These are phyloP conservation scores for Avicennia marina DNA, from an alignment of 257 asterid genomes.

Conservation along the genomic window DNA sequence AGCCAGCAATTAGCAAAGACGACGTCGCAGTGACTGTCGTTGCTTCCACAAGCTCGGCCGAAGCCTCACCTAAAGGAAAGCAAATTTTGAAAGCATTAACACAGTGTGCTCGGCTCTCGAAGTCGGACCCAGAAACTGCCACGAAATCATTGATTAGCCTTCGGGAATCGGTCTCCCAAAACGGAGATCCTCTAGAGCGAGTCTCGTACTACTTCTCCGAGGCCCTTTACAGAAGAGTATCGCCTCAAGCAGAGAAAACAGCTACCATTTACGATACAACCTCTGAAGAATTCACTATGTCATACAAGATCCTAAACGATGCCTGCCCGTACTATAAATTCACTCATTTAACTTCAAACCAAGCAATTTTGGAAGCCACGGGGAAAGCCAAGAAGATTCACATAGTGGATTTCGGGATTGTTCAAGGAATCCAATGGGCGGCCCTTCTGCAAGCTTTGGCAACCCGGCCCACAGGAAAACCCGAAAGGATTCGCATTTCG, in stretches of 20 bases:
- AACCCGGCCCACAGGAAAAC: conserved; percentile 84
- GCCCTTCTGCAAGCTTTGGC: conserved; percentile 94
- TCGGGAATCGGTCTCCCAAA: conserved; percentile 48
- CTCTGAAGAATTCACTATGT: conserved; percentile 66
- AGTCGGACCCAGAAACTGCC: conserved; percentile 58
- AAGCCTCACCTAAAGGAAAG: conserved; percentile 27
- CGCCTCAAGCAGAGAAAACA: conserved; percentile 22
- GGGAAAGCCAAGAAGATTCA: conserved; percentile 59
- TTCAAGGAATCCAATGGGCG: conserved; percentile 97
- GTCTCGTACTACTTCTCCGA: conserved; percentile 73
- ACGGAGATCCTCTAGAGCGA: conserved; percentile 73
- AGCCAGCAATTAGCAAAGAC: conserved; percentile 18
- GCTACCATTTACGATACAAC: conserved; percentile 31
- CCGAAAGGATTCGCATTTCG: conserved; percentile 60
- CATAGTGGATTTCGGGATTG: conserved; percentile 89
- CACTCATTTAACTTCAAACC: conserved; percentile 88
- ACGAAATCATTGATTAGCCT: conserved; percentile 53
- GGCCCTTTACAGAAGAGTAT: conserved; percentile 56
- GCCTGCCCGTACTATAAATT: conserved; percentile 95
- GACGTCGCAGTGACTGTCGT: conserved; percentile 26
- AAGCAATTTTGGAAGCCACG: conserved; percentile 86
- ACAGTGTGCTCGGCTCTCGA: conserved; percentile 66
- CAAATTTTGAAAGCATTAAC: conserved; percentile 53
- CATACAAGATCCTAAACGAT: conserved; percentile 73
- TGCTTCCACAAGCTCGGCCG: conserved; percentile 40